A percentile compares a stretch with the other conserved stretches of the same genome.
Evolutionary conservation across 495 filamentous ascomycete genomes (phyloP).

Genomic region (Penicillium cinerascens): DNA sequence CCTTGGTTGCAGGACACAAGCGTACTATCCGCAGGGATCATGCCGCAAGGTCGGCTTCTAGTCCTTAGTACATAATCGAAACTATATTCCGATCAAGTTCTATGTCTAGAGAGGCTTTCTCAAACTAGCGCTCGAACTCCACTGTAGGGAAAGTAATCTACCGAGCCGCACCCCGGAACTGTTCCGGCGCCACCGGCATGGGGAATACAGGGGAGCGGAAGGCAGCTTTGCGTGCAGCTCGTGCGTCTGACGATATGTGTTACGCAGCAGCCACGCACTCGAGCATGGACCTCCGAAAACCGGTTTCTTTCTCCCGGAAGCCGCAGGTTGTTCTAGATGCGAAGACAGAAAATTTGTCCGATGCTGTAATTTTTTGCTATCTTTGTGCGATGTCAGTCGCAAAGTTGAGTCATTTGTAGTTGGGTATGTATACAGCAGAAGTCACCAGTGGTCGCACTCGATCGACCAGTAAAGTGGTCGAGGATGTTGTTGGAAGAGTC

Average conservation of each 20-base stretch:
- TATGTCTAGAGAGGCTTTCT: not conserved
- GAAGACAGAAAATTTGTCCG: not conserved
- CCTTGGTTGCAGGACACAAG: constrained; percentile 13
- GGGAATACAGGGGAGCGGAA: not conserved
- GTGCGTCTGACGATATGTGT: not conserved
- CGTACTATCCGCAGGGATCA: not conserved
- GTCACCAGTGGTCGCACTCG: not conserved
- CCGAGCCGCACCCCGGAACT: constrained; percentile 9
- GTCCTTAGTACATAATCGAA: not conserved
- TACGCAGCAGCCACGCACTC: not conserved
- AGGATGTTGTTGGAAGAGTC: constrained; percentile 6
- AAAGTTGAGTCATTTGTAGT: not conserved
- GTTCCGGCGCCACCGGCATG: constrained; percentile 17
- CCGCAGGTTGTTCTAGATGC: not conserved
- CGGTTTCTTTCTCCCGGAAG: not conserved
- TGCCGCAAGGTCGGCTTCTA: not conserved
- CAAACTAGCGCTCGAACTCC: not conserved
- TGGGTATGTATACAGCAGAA: constrained; percentile 8
- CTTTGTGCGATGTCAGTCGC: not conserved
- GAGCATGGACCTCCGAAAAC: not conserved
- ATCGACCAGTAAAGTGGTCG: not conserved
- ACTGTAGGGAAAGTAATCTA: not conserved
- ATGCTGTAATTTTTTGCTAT: not conserved
- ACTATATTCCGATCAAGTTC: not conserved
- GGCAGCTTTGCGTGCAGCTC: constrained; percentile 19